A percentile compares a stretch with the other conserved stretches of the same genome.
Conservation (phyloP, 176 grass and related monocot genomes). For the Zea mays region DNA sequence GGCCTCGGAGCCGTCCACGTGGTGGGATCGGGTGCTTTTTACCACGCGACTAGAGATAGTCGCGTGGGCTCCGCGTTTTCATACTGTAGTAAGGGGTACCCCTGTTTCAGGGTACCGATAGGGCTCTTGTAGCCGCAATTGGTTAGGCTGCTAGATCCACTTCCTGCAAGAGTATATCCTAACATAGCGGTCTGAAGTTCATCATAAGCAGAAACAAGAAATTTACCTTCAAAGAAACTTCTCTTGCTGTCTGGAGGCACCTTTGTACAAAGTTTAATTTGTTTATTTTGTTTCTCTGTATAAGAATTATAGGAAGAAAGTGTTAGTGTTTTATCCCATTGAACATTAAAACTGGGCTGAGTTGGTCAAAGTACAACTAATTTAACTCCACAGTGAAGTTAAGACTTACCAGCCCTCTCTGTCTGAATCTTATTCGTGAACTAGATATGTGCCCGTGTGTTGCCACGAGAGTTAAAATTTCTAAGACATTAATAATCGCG, state of each 20-base stretch:
- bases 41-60: too few species aligned
- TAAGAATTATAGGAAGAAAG: not conserved
- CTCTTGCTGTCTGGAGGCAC: conserved; percentile 57
- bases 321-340: not conserved
- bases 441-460: too few species aligned
- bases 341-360: not conserved
- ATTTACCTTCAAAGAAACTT: conserved; percentile 48
- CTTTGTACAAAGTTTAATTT: conserved; percentile 58
- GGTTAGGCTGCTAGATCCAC: conserved; percentile 54
- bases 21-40: too few species aligned
- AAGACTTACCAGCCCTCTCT: conserved; percentile 45
- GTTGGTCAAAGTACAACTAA: not conserved
- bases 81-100: too few species aligned
- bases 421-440: conserved; percentile 43
- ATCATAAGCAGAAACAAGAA: conserved; percentile 9
- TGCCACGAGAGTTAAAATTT: too few species aligned
- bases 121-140: conserved; percentile 50
- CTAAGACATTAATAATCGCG: too few species aligned
- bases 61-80: too few species aligned
- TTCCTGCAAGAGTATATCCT: conserved; percentile 29
- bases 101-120: too few species aligned
- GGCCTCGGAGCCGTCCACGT: too few species aligned
- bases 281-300: conserved; percentile 58
- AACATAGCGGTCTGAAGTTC: not conserved
- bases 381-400: not conserved